Percentiles rank a stretch among this genome's conserved stretches.
These are phyloP conservation scores for Stentor coeruleus DNA, from an alignment of 73 alveolate species.

Conservation along the genomic window DNA sequence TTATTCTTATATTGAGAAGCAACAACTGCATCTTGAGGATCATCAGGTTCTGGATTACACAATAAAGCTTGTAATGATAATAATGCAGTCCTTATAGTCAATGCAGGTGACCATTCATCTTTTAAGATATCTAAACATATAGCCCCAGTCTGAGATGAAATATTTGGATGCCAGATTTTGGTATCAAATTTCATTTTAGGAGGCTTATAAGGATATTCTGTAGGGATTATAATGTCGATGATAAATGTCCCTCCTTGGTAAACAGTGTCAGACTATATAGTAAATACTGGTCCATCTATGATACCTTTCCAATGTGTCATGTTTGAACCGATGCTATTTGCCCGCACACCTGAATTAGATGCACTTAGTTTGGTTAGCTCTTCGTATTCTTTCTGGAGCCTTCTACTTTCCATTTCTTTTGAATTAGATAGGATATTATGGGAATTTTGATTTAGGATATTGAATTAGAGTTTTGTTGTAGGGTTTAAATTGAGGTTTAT, in stretches of 20 bases:
- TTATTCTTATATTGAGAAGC: conserved; percentile 45
- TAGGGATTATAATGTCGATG: conserved; percentile 44
- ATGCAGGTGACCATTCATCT: conserved; percentile 65
- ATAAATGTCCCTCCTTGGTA: conserved; percentile 73
- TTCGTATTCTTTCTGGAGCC: no score
- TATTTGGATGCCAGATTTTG: conserved; percentile 68
- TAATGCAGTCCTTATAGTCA: conserved; percentile 47
- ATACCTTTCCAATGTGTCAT: no score
- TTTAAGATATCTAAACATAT: conserved; percentile 55
- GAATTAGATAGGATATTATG: no score
- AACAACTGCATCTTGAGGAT: conserved; percentile 60
- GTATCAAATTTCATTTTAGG: conserved; percentile 63
- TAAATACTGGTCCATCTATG: no score
- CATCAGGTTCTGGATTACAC: conserved; percentile 75
- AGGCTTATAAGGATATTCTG: conserved; percentile 72
- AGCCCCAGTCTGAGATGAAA: conserved; percentile 53
- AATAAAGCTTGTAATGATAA: conserved; percentile 48
- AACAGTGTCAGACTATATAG: no score
- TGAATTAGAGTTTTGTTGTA: no score
- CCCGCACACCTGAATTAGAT: no score
- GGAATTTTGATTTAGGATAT: no score
- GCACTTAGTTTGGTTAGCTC: no score
- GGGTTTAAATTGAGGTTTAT: no score
- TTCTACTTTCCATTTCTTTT: no score
- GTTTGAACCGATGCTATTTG: no score